Conservation (phyloP, 176 grass and related monocot species). For the Carex cristatella region DNA sequence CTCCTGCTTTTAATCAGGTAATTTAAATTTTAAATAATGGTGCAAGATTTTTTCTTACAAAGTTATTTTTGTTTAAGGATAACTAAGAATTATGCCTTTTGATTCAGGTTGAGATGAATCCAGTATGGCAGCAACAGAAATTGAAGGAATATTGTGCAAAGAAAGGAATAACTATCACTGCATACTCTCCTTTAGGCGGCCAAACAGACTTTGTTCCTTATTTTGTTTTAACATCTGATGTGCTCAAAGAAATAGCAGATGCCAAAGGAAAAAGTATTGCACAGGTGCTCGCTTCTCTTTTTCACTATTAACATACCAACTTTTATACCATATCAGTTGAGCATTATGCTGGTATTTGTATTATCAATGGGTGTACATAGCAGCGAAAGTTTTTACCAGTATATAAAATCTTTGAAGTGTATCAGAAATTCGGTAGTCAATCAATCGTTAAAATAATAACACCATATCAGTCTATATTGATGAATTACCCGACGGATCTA, state of each 20-base stretch:
- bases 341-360: neutral
- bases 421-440: neutral
- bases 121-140: slow-evolving; percentile 55
- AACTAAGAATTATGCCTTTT: neutral
- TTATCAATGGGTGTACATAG: neutral
- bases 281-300: slow-evolving; percentile 25
- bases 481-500: neutral
- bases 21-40: neutral
- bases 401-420: neutral
- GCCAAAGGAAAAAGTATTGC: slow-evolving; percentile 40
- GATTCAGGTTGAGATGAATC: slow-evolving; percentile 55
- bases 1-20: slow-evolving; percentile 57
- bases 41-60: neutral
- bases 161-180: slow-evolving; percentile 40
- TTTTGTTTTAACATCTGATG: neutral
- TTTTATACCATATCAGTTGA: neutral
- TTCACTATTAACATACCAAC: neutral
- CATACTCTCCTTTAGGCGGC: slow-evolving; percentile 43
- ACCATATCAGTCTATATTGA: too few species aligned
- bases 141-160: slow-evolving; percentile 31
- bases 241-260: slow-evolving; percentile 29
- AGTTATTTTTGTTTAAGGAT: neutral
- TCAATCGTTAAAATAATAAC: neutral
- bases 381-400: neutral
- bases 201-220: neutral